Evolutionary conservation across 2,329 filamentous ascomycete species (phyloP), one percentile per base, ranked within the genome.

Genomic region (Fusarium staphyleae): DNA sequence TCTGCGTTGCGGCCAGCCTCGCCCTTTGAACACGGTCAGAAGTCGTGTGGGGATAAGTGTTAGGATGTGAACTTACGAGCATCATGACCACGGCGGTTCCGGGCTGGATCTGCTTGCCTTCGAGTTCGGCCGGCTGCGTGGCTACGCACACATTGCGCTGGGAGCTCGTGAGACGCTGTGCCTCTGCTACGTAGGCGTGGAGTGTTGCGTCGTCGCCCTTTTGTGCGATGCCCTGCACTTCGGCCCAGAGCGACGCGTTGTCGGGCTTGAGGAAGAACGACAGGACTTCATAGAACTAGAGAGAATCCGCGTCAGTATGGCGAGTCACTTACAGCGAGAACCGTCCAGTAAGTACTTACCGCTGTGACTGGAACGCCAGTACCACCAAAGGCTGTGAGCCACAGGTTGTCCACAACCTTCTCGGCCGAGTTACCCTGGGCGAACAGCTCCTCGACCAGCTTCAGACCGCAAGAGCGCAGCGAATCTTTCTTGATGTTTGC

Each of bases 251-350:
- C 10, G 69, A 49, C 1, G 67, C 70, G 14, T 77, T 78, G 41
- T 77, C 74, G 0, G 69, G 66, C 1, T 69, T 70, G 1, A 79
- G 62, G 66, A 78, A 78, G 65, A 66, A 79, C 3, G 73, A 66
- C 36, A 79, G 50, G 9, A 78, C 69, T 51, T 80, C 76, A 54
- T 74, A 76, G 56, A 78, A 78, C 75, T 79, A 36, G 7, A n/a
- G 14, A n/a, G 2, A 12, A 30, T n/a, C 8, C n/a, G 28, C 3
- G 28, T 30, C 28, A 30, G 28, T n/a, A n/a, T 9, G 22, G 8
- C 4, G 22, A 24, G 7, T 8, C 22, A 24, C 22, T 24, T 24
- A 24, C 22, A 8, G 5, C 5, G 22, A 24, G 22, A 24, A 24
- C 7, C 22, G 9, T 24, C 22, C 9, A 5, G 22, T 9, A 24